Evolutionary conservation across 495 filamentous ascomycete genomes (phyloP).

Genomic region (Podospora pseudocomata): DNA sequence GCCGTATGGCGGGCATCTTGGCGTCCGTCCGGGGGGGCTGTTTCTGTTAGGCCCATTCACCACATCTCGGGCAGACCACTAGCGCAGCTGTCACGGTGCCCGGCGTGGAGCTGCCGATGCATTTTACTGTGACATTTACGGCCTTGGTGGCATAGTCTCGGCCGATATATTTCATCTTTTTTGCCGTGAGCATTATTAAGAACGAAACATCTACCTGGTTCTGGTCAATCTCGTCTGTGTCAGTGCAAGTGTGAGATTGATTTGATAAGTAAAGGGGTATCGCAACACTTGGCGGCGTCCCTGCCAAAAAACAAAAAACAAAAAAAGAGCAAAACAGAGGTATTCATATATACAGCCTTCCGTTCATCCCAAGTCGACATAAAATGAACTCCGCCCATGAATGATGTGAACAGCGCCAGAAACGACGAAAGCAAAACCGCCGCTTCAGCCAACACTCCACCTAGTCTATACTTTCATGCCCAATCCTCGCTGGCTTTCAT

Average conservation of each 20-base stretch:
- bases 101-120: background rate
- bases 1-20: background rate
- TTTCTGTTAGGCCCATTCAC: background rate
- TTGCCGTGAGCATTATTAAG: background rate
- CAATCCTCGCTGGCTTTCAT: background rate
- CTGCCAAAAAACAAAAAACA: slow-evolving; percentile 3
- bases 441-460: background rate
- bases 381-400: background rate
- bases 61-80: background rate
- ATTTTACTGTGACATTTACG: background rate
- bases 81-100: background rate
- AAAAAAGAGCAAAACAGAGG: background rate
- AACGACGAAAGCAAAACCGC: background rate
- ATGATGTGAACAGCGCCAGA: background rate
- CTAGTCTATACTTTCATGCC: background rate
- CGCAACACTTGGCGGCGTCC: slow-evolving; percentile 13
- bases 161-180: slow-evolving; percentile 2
- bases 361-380: background rate
- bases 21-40: too few relatives aligned
- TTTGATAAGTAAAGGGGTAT: slow-evolving; percentile 21
- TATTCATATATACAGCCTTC: slow-evolving; percentile 12
- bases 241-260: slow-evolving; percentile 4
- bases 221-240: too few relatives aligned
- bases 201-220: too few relatives aligned
- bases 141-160: background rate